Evolutionary conservation across 306 rosid genomes (phyloP), one percentile per base, ranked within the genome.

Genomic region (Ormosia semicastrata): DNA sequence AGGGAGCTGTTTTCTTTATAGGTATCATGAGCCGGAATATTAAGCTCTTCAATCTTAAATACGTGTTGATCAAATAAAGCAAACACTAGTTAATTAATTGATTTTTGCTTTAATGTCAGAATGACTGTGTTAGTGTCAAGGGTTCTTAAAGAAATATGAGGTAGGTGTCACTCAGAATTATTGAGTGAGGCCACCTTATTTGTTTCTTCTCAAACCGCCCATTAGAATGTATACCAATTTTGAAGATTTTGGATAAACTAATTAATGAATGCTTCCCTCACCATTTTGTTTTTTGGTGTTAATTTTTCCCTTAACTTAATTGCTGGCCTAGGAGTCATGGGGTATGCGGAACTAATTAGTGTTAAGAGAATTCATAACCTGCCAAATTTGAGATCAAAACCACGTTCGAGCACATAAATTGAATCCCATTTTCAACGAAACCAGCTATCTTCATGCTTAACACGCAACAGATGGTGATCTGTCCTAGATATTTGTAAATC

Each of bases 341-440:
- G 32, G 44, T 37, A 78, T 63, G 75, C 44, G 57, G 59, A 71
- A 73, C 58, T 67, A 75, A 66, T 47, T 36, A 84, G 57, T 10
- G 63, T 33, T 53, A 53, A 34, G 29, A 54, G 8, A 84, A 80
- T 71, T 76, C 83, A 71, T 44, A 68, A 33, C 0, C 11, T 32
- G 17, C 52, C 17, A 71, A 54, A 69, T 57, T 18, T 52, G 75
- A 62, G 54, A 75, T 75, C 73, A 40, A 49, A 62, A 49, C 52
- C 82, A 85, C 79, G 75, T 80, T 75, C 14, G 17, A 44, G 67
- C 52, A 52, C 32, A 71, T 78, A 56, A 59, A 65, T 62, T 24
- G 66, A 66, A 66, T 63, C 29, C 40, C 40, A 29, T 86, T 79
- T 74, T 79, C 73, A 75, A 75, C 82, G 82, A 46, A 8, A 9